phyloP scores from a whole-genome alignment of 768 basidiomycete genomes.

The Daedalea quercina region DNA sequence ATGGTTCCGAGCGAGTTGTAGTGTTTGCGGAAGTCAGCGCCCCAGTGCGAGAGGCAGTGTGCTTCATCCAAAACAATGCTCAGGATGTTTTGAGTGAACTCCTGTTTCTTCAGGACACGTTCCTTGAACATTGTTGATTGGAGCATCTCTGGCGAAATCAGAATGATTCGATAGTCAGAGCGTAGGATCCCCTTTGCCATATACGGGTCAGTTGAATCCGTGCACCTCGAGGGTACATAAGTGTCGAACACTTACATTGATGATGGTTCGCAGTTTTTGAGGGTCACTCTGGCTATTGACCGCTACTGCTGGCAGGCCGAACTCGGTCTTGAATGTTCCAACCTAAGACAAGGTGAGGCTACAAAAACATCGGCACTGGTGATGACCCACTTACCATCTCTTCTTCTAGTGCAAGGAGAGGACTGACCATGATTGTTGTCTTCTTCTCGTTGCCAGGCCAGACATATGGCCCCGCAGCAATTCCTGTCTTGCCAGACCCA shows the following conservation, averaged over 20 bases:
- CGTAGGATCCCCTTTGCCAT: slow-evolving; percentile 16
- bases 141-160: slow-evolving; percentile 30
- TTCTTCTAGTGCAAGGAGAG: slow-evolving; percentile 32
- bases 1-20: slow-evolving; percentile 24
- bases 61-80: slow-evolving; percentile 30
- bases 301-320: background rate
- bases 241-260: too few relatives aligned
- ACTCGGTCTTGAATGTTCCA: background rate
- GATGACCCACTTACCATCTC: slow-evolving; percentile 24
- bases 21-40: slow-evolving; percentile 26
- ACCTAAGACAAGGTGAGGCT: too few relatives aligned
- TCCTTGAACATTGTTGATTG: slow-evolving; percentile 22
- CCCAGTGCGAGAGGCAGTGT: slow-evolving; percentile 33
- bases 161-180: slow-evolving; percentile 23
- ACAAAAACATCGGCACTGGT: background rate
- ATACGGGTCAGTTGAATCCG: too few relatives aligned
- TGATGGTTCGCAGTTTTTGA: too few relatives aligned
- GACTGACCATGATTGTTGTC: slow-evolving; percentile 32
- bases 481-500: slow-evolving; percentile 30
- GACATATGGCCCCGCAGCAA: slow-evolving; percentile 33
- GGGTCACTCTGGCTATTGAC: background rate
- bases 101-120: slow-evolving; percentile 18
- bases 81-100: slow-evolving; percentile 16
- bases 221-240: too few relatives aligned
- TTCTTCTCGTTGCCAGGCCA: slow-evolving; percentile 20